Evolutionary conservation across 768 basidiomycete genomes (phyloP).

Genomic region (Tephrocybe sp.): DNA sequence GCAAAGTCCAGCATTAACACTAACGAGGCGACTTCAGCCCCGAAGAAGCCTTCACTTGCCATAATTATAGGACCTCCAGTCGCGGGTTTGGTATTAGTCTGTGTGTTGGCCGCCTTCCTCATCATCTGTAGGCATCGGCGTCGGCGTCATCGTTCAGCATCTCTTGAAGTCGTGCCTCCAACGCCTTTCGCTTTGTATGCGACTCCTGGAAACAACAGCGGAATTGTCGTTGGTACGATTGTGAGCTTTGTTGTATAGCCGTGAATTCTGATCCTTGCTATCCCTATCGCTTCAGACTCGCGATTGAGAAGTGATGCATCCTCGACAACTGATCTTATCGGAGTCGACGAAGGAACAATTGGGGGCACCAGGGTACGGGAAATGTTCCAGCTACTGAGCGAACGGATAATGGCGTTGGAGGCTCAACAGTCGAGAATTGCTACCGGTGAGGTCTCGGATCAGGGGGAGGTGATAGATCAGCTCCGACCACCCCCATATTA

Average conservation of each 20-base stretch:
- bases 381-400: neutral
- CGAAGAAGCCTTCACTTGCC: neutral
- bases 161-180: neutral
- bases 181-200: neutral
- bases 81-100: neutral
- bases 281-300: neutral
- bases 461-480: no score
- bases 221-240: neutral
- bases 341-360: neutral
- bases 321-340: neutral
- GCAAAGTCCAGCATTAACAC: neutral
- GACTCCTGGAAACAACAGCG: neutral
- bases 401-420: neutral
- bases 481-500: neutral
- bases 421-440: neutral
- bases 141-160: neutral
- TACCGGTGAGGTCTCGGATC: no score
- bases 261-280: neutral
- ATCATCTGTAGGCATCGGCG: neutral
- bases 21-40: neutral
- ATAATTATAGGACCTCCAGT: slow-evolving; percentile 4
- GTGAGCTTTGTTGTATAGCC: neutral
- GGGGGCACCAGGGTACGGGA: neutral
- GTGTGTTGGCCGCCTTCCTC: neutral
- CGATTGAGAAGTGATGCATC: neutral